Evolutionary conservation across 2,329 filamentous ascomycete genomes (phyloP), one percentile per base, ranked within the genome.

Genomic region (Aureobasidium melanogenum): DNA sequence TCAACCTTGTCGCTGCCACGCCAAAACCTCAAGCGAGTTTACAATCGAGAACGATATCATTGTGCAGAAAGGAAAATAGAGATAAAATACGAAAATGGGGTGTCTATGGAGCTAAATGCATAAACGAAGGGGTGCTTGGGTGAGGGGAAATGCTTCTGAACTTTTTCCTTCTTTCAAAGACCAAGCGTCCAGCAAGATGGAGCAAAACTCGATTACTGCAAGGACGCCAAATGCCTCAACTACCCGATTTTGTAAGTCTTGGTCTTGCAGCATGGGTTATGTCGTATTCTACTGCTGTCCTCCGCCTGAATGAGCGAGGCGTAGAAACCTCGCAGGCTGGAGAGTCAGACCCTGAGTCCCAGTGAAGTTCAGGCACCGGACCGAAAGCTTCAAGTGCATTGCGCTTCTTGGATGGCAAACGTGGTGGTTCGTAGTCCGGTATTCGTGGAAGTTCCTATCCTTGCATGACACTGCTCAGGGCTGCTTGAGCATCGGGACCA

Each of bases 401-500:
- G 14, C 44, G 44, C 44, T 47, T 47, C 14, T 17, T 28, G 3
- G 44, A 8, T 26, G 24, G 22, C 15, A 4, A 26, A 28, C 15
- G 24, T 26, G 15, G 15, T 8, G 15, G 15, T 47, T n/a, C 7
- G 9, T n/a, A 5, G 22, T 47, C 9, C 1, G 7, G 3, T 47
- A 15, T 9, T 17, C 9, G 24, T 17, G 17, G 44, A 28, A n/a
- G 47, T 22, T 50, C 32, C 52, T 64, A 70, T 46, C 67, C 68
- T 58, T 64, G 60, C 72, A 74, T 73, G 38, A 74, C 71, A 44
- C 65, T 65, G 63, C 68, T 69, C 66, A 80, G 65, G 6, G 76
- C 76, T 50, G 70, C 67, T 65, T 74, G 73, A 19, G 73, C 72
- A 54, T 76, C 71, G 2, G 71, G 69, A 19, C 71, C 71, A 63